A percentile compares a stretch with the other conserved stretches of the same genome.
Evolutionary conservation across 345 rosid species (phyloP).

Genomic region (Pugionium dolabratum): DNA sequence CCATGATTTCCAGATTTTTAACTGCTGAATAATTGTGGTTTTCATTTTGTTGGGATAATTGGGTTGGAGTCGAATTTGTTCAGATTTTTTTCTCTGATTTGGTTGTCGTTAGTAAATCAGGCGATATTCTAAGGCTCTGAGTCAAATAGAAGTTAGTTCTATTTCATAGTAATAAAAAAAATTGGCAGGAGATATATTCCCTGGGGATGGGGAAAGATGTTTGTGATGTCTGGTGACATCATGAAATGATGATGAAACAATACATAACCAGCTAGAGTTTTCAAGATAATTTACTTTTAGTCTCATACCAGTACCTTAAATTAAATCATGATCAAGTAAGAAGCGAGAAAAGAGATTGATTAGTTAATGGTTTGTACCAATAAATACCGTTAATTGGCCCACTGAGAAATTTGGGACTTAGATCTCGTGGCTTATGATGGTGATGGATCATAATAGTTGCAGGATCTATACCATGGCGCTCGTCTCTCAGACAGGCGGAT

Average conservation of each 20-base stretch:
- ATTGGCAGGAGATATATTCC: neutral
- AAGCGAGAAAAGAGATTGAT: neutral
- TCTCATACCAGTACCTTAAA: neutral
- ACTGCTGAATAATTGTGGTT: neutral
- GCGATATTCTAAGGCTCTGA: neutral
- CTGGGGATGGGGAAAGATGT: neutral
- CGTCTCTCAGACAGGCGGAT: slow-evolving; percentile 53
- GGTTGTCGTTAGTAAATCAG: neutral
- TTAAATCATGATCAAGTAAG: neutral
- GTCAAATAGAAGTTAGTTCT: neutral
- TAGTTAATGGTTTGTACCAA: neutral
- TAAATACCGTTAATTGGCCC: neutral
- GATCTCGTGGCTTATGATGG: slow-evolving; percentile 14
- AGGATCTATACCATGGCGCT: slow-evolving; percentile 55
- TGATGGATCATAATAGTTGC: slow-evolving; percentile 26
- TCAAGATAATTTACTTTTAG: neutral
- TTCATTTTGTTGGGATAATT: slow-evolving; percentile 2
- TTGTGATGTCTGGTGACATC: neutral
- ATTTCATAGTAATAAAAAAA: neutral
- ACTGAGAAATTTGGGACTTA: neutral
- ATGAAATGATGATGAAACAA: neutral
- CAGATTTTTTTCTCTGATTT: slow-evolving; percentile 13
- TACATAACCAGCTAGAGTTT: neutral
- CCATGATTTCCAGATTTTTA: neutral
- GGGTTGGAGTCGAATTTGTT: neutral